A percentile compares a stretch with the other conserved stretches of the same genome.
Evolutionary conservation across 2,329 filamentous ascomycete genomes (phyloP).

Genomic region (Fusarium compactum): DNA sequence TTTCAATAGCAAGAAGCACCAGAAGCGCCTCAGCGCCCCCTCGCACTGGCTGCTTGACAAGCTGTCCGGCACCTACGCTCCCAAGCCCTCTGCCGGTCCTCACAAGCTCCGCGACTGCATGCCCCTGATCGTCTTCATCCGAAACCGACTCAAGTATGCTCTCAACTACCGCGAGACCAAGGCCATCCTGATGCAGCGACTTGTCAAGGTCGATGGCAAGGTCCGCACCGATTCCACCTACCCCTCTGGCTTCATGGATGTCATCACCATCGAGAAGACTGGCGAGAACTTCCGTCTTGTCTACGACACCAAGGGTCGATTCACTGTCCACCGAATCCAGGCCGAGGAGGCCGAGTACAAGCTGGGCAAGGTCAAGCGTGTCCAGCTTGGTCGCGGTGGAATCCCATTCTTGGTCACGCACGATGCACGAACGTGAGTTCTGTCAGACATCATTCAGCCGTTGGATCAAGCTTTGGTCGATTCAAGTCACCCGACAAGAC

Average conservation of each 20-base stretch:
- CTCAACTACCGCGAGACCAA: slow-evolving; percentile 98
- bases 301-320: slow-evolving; percentile 99
- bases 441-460: slow-evolving; percentile 99
- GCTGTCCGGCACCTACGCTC: slow-evolving; percentile 89
- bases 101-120: slow-evolving; percentile 99
- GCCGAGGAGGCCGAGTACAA: slow-evolving; percentile 99
- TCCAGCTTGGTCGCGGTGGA: slow-evolving; percentile 98
- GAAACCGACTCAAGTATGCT: slow-evolving; percentile 98
- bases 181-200: slow-evolving; percentile 98
- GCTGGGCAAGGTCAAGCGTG: slow-evolving; percentile 99
- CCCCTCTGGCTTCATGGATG: slow-evolving; percentile 99
- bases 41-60: slow-evolving; percentile 99
- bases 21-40: slow-evolving; percentile 99
- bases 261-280: slow-evolving; percentile 99
- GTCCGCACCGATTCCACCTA: slow-evolving; percentile 98
- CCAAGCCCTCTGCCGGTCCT: slow-evolving; percentile 82
- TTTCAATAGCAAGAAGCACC: slow-evolving; percentile 89
- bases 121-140: slow-evolving; percentile 98
- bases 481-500: slow-evolving; percentile 55
- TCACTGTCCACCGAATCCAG: slow-evolving; percentile 99
- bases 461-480: slow-evolving; percentile 99
- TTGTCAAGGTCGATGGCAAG: slow-evolving; percentile 99
- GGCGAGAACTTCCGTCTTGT: slow-evolving; percentile 99
- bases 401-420: slow-evolving; percentile 99
- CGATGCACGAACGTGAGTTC: slow-evolving; percentile 99